Percentiles rank a stretch among this genome's conserved stretches.
These are phyloP conservation scores for Pulveroboletus sp. DNA, from an alignment of 768 basidiomycete genomes.

Conservation along the genomic window DNA sequence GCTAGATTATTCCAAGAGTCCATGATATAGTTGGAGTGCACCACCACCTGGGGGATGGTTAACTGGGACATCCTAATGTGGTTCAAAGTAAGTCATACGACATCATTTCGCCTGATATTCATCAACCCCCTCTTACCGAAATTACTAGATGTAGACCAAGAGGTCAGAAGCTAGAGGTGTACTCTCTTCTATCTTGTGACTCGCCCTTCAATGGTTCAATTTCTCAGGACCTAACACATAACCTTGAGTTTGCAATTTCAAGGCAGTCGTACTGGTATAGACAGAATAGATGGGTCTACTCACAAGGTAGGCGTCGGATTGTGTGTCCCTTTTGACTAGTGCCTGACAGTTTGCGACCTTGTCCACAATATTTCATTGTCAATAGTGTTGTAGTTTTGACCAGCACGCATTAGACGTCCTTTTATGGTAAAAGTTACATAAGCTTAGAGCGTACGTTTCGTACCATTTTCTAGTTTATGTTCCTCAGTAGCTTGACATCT, in stretches of 20 bases:
- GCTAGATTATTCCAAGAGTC: not conserved
- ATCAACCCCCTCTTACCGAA: not conserved
- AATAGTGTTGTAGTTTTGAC: too few species aligned
- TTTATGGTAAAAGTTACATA: too few species aligned
- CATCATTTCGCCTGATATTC: not conserved
- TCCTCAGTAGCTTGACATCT: too few species aligned
- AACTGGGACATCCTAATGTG: not conserved
- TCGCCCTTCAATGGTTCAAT: too few species aligned
- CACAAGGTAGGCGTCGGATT: not conserved
- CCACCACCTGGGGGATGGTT: not conserved
- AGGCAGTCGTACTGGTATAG: not conserved
- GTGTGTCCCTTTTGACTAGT: not conserved
- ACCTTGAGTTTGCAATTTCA: too few species aligned
- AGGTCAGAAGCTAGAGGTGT: not conserved
- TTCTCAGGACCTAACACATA: not conserved
- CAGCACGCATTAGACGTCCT: too few species aligned
- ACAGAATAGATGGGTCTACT: not conserved
- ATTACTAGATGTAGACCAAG: not conserved
- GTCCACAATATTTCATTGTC: not conserved
- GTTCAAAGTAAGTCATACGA: not conserved
- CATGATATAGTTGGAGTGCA: not conserved
- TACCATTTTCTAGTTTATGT: too few species aligned
- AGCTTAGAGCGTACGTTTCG: too few species aligned
- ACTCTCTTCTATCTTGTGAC: too few species aligned
- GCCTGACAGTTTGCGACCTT: too few species aligned